Percentiles rank a stretch among this genome's conserved stretches.
Evolutionary conservation across 2,329 filamentous ascomycete species (phyloP).

Genomic region (Fusarium veterinarium): DNA sequence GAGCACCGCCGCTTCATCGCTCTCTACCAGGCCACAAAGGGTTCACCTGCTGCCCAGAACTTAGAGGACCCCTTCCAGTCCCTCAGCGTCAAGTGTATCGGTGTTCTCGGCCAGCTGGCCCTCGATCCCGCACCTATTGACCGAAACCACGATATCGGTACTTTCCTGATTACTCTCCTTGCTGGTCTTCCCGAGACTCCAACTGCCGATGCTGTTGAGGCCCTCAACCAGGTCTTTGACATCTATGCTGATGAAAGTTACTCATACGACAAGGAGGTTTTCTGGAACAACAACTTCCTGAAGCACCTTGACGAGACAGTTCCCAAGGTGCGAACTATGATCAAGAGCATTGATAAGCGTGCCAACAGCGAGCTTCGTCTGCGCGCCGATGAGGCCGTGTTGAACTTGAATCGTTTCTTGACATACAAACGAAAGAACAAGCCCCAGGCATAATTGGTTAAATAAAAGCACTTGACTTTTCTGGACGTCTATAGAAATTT

Average conservation of each 20-base stretch:
- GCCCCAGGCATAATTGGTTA: constrained; percentile 48
- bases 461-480: constrained; percentile 23
- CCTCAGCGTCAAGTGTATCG: constrained; percentile 74
- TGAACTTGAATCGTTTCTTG: constrained; percentile 72
- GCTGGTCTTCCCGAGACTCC: constrained; percentile 63
- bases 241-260: constrained; percentile 72
- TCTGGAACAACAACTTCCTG: constrained; percentile 71
- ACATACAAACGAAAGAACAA: constrained; percentile 72
- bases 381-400: constrained; percentile 68
- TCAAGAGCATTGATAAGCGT: constrained; percentile 72
- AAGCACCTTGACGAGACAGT: constrained; percentile 66
- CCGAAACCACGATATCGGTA: constrained; percentile 71
- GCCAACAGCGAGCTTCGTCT: constrained; percentile 65
- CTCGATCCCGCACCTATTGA: constrained; percentile 63
- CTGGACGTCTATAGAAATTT: neutral
- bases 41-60: constrained; percentile 42
- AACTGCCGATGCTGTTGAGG: constrained; percentile 70
- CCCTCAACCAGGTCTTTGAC: constrained; percentile 74
- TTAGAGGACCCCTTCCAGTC: constrained; percentile 68
- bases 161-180: constrained; percentile 70
- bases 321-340: constrained; percentile 66
- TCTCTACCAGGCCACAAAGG: constrained; percentile 70
- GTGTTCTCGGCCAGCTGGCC: constrained; percentile 73
- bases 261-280: constrained; percentile 70
- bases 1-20: constrained; percentile 74